Evolutionary conservation across 2,329 filamentous ascomycete species (phyloP).

Genomic region (Neofusicoccum ribis): DNA sequence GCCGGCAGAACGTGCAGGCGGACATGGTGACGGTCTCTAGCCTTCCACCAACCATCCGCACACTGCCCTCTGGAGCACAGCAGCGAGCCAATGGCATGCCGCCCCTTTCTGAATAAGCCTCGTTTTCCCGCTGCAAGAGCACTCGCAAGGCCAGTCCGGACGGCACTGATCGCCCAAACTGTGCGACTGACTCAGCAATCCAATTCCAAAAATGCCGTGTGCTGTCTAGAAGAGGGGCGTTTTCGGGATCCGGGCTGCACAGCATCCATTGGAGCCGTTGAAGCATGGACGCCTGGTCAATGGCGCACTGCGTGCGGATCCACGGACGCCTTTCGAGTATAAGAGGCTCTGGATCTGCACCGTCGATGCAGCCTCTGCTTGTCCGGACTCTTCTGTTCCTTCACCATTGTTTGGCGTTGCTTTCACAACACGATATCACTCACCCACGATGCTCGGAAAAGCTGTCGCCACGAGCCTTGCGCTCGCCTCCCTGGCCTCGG

Average conservation of each 20-base stretch:
- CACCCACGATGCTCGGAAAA: background rate
- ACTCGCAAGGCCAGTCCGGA: background rate
- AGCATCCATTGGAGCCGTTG: background rate
- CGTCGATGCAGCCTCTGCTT: too few relatives aligned
- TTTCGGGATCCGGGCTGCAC: background rate
- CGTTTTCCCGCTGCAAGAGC: too few relatives aligned
- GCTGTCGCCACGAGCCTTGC: background rate
- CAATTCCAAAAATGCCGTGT: background rate
- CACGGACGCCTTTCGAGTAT: background rate
- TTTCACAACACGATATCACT: background rate
- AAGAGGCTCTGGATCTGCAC: background rate
- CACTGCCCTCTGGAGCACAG: too few relatives aligned
- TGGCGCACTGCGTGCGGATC: background rate
- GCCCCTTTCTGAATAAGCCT: too few relatives aligned
- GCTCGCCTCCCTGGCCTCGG: slow-evolving; percentile 9
- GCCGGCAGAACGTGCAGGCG: too few relatives aligned
- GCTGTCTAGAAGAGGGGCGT: background rate
- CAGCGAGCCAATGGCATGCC: too few relatives aligned
- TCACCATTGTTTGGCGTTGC: background rate
- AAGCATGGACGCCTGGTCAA: background rate
- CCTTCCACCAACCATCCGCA: too few relatives aligned
- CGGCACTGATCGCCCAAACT: background rate
- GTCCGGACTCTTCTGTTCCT: too few relatives aligned
- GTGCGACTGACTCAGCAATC: background rate
- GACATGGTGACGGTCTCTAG: too few relatives aligned